phyloP scores from a whole-genome alignment of 2,329 filamentous ascomycete species.

The Aspergillus versicolor region DNA sequence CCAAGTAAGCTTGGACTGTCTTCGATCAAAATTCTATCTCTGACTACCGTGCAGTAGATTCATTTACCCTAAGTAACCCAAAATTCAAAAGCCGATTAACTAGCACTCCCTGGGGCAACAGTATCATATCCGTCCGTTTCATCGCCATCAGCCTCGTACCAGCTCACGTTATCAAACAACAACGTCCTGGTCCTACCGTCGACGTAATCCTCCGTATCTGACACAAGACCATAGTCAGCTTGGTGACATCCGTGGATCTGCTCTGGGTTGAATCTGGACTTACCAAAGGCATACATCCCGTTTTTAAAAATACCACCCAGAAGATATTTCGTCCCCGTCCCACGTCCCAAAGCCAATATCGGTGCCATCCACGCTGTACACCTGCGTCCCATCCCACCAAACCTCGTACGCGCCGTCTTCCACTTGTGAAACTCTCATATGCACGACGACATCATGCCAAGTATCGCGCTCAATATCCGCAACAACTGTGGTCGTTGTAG shows the following conservation, averaged over 20 bases:
- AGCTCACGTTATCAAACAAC: neutral
- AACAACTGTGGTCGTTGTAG: neutral
- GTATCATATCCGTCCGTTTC: neutral
- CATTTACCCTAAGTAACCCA: no score
- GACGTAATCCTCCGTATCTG: neutral
- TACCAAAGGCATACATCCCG: conserved; percentile 1
- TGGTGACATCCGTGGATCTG: neutral
- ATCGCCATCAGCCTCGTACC: neutral
- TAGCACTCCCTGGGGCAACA: neutral
- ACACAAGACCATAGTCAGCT: neutral
- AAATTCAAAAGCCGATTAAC: no score
- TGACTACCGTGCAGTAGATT: no score
- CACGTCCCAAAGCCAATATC: conserved; percentile 1
- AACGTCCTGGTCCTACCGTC: neutral
- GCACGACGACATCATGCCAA: neutral
- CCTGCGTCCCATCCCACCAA: conserved; percentile 5
- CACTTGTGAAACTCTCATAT: neutral
- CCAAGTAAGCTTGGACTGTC: no score
- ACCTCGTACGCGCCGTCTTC: conserved; percentile 1
- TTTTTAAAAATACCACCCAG: conserved; percentile 6
- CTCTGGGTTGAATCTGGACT: neutral
- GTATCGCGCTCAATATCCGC: neutral
- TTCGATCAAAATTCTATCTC: no score
- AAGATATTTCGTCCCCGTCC: neutral
- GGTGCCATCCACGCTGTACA: neutral